Conservation (phyloP, 2,329 filamentous ascomycete species). For the Lecanicillium sp. region DNA sequence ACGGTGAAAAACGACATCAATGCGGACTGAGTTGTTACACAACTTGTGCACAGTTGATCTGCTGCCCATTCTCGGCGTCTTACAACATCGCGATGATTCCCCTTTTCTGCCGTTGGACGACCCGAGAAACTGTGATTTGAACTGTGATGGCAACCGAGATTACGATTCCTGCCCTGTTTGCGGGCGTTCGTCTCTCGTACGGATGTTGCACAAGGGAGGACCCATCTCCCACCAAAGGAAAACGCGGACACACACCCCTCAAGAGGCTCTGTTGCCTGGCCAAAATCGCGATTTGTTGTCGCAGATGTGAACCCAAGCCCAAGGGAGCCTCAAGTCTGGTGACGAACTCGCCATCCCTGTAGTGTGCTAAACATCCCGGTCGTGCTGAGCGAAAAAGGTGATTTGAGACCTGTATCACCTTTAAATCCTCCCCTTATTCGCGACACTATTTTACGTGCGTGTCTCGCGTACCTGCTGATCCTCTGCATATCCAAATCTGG, state of each 20-base stretch:
- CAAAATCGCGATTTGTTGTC: background rate
- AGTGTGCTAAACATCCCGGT: background rate
- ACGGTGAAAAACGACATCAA: background rate
- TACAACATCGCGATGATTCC: background rate
- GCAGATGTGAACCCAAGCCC: background rate
- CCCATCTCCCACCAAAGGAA: too few species aligned
- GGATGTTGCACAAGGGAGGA: slow-evolving; percentile 1
- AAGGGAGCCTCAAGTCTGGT: slow-evolving; percentile 1
- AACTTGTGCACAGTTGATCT: background rate
- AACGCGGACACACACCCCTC: background rate
- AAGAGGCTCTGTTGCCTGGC: background rate
- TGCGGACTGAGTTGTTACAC: background rate
- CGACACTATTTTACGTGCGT: background rate
- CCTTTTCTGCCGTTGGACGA: background rate
- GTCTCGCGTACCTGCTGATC: slow-evolving; percentile 11
- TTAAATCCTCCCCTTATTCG: background rate
- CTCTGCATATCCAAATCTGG: background rate
- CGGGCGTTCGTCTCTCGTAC: background rate
- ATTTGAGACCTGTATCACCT: background rate
- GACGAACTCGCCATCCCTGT: background rate
- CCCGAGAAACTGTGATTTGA: background rate
- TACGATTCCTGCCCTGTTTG: background rate
- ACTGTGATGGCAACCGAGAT: background rate
- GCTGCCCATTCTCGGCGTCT: background rate
- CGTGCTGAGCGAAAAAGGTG: background rate